Evolutionary conservation across 768 basidiomycete species (phyloP).

Genomic region (Suillus plorans): DNA sequence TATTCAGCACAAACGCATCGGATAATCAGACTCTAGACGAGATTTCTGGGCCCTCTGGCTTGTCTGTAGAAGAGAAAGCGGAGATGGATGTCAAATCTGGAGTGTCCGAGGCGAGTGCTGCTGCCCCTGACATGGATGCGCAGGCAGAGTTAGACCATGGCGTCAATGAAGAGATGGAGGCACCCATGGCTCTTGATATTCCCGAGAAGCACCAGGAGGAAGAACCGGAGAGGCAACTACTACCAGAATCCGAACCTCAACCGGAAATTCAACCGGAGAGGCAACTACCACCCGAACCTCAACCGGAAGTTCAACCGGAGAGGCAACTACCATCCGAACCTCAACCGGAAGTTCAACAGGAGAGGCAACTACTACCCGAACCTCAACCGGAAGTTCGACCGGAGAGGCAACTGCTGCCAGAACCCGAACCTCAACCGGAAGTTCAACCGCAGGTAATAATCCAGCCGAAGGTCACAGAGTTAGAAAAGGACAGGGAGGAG

Average conservation of each 20-base stretch:
- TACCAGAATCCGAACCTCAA: background rate
- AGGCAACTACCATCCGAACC: too few relatives aligned
- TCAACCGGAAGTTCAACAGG: too few relatives aligned
- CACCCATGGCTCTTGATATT: conserved; percentile 16
- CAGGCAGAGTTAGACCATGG: background rate
- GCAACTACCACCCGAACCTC: background rate
- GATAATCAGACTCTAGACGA: conserved; percentile 42
- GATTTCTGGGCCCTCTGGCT: conserved; percentile 23
- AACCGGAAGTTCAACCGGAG: too few relatives aligned
- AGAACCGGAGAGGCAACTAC: background rate
- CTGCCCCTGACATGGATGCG: too few relatives aligned
- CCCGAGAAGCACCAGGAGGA: conserved; percentile 3
- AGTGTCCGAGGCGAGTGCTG: background rate
- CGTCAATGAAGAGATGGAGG: background rate
- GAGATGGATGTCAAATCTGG: conserved; percentile 10
- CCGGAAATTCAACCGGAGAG: background rate
- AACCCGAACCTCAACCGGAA: conserved; percentile 5
- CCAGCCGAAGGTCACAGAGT: background rate
- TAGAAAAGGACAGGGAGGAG: conserved; percentile 8
- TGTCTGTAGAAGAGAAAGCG: conserved; percentile 17
- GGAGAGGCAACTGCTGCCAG: too few relatives aligned
- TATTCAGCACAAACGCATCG: conserved; percentile 45
- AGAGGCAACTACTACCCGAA: too few relatives aligned
- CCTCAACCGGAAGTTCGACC: too few relatives aligned
- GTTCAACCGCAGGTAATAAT: background rate